These are phyloP conservation scores for Craterostigma plantagineum DNA, from an alignment of 257 asterid species.

Conservation along the genomic window DNA sequence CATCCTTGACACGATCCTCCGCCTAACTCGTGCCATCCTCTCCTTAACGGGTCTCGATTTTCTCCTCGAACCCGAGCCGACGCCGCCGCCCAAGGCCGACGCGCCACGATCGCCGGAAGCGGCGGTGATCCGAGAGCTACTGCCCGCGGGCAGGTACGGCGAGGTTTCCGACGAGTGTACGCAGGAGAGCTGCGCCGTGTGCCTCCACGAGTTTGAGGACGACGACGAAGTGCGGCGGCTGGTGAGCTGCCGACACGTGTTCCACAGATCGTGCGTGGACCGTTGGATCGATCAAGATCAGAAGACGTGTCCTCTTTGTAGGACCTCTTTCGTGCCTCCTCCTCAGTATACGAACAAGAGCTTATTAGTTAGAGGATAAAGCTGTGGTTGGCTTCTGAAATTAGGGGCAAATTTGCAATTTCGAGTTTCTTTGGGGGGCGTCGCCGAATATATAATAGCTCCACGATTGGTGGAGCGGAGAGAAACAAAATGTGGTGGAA, in stretches of 20 bases:
- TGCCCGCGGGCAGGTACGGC: slow-evolving; percentile 66
- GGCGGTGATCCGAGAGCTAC: slow-evolving; percentile 55
- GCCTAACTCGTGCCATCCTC: no score
- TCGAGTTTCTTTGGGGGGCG: slow-evolving; percentile 15
- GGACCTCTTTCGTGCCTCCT: slow-evolving; percentile 68
- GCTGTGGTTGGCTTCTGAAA: slow-evolving; percentile 78
- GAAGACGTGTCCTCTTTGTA: slow-evolving; percentile 92
- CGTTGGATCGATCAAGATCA: slow-evolving; percentile 99
- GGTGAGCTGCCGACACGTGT: slow-evolving; percentile 64
- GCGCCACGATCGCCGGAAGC: no score
- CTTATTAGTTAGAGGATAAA: slow-evolving; percentile 61
- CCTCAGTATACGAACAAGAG: slow-evolving; percentile 84
- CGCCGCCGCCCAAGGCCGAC: no score
- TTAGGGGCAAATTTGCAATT: slow-evolving; percentile 47
- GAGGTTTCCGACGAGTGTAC: slow-evolving; percentile 34
- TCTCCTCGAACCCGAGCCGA: no score
- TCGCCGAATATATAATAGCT: background rate
- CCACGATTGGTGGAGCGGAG: background rate
- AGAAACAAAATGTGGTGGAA: background rate
- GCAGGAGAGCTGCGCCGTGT: slow-evolving; percentile 84
- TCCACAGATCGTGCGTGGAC: slow-evolving; percentile 76
- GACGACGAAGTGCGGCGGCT: slow-evolving; percentile 89
- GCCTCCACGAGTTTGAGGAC: slow-evolving; percentile 57
- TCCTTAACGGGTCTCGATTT: no score
- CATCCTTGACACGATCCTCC: no score